Percentiles rank a stretch among this genome's conserved stretches.
Conservation (phyloP, 2,329 filamentous ascomycete species). For the Sodiomyces alkalinus region DNA sequence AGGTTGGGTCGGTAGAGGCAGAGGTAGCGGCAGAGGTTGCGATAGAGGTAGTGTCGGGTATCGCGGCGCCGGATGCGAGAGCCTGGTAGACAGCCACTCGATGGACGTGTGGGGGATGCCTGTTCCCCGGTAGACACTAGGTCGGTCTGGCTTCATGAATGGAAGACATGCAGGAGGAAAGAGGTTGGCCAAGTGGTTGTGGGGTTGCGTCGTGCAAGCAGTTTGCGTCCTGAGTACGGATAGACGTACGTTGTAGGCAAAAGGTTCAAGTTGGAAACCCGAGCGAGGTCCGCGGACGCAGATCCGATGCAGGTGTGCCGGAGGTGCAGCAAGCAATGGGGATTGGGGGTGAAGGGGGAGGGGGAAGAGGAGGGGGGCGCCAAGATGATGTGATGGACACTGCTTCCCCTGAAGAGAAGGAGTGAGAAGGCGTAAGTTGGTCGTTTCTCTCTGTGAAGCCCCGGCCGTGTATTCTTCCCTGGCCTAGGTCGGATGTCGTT, state of each 20-base stretch:
- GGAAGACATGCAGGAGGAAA: constrained; percentile 33
- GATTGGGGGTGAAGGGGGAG: constrained; percentile 13
- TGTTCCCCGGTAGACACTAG: constrained; percentile 15
- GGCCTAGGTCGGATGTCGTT: too few species aligned
- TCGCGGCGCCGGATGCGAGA: constrained; percentile 4
- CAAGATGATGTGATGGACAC: too few species aligned
- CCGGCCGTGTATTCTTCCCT: background rate
- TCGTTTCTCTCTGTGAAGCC: background rate
- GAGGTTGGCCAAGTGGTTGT: constrained; percentile 22
- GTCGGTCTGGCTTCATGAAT: constrained; percentile 23
- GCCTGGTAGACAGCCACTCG: constrained; percentile 7
- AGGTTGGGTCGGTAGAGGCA: constrained; percentile 3
- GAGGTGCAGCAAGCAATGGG: constrained; percentile 6
- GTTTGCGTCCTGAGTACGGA: constrained; percentile 18
- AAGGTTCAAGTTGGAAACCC: too few species aligned
- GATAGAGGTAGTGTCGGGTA: constrained; percentile 4
- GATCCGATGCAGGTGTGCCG: constrained; percentile 11
- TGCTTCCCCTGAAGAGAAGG: too few species aligned
- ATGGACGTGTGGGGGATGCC: constrained; percentile 14
- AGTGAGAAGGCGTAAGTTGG: too few species aligned
- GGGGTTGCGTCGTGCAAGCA: constrained; percentile 17
- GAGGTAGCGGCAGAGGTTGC: constrained; percentile 3
- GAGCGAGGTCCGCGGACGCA: constrained; percentile 20
- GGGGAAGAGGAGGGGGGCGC: constrained; percentile 1
- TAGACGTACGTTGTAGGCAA: too few species aligned